A percentile compares a stretch with the other conserved stretches of the same genome.
These are phyloP conservation scores for Lactuca saligna DNA, from an alignment of 129 eudicot genomes.

Conservation along the genomic window DNA sequence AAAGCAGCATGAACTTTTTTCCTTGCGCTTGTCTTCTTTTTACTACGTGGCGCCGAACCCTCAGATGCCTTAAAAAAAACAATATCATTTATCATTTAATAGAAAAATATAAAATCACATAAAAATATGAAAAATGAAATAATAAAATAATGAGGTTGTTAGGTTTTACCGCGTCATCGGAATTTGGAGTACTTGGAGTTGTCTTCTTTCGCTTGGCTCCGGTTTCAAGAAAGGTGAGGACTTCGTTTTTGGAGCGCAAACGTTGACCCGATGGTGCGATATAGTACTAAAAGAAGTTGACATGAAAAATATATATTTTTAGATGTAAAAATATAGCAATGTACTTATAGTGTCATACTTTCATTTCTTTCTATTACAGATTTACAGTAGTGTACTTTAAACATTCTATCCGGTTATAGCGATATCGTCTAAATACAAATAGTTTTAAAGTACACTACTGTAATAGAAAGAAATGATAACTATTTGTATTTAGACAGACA, in stretches of 20 bases:
- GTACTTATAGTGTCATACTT: neutral
- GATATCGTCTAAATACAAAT: too few species aligned
- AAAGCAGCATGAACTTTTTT: conserved; percentile 33
- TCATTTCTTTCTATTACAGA: too few species aligned
- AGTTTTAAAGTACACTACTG: too few species aligned
- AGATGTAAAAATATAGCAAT: neutral
- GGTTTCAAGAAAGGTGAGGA: conserved; percentile 44
- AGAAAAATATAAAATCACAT: neutral
- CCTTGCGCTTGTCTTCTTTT: conserved; percentile 42
- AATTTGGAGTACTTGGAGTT: conserved; percentile 24
- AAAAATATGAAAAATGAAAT: neutral
- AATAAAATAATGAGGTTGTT: neutral
- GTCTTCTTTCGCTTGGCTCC: conserved; percentile 44
- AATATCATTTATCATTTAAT: neutral
- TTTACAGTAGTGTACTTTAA: too few species aligned
- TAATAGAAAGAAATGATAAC: too few species aligned
- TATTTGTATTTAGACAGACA: too few species aligned
- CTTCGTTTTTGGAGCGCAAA: conserved; percentile 60
- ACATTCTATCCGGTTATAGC: too few species aligned
- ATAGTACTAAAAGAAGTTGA: conserved; percentile 46
- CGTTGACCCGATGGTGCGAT: conserved; percentile 40
- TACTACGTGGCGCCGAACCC: conserved; percentile 31
- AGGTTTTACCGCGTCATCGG: conserved; percentile 47
- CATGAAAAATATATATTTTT: neutral
- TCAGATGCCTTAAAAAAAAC: conserved; percentile 32